phyloP scores from a whole-genome alignment of 1,284 basidiomycete genomes.

The Blastosporella zonata region DNA sequence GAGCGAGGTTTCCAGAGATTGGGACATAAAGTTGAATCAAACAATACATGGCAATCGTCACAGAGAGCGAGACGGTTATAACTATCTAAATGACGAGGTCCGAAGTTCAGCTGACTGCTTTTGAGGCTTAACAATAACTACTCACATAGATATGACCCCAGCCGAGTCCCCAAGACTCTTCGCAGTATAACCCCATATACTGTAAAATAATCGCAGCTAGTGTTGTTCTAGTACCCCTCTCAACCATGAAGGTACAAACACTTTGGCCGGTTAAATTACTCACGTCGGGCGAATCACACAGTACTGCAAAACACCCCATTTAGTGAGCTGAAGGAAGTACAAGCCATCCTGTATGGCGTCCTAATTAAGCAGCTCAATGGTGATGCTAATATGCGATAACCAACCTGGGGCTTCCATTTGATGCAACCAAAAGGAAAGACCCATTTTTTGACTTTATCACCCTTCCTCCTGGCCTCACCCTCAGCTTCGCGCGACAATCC shows the following conservation, averaged over 20 bases:
- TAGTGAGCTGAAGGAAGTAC: conserved; percentile 76
- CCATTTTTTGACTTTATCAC: conserved; percentile 58
- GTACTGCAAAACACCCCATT: conserved; percentile 81
- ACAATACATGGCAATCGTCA: conserved; percentile 81
- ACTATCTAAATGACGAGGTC: conserved; percentile 42
- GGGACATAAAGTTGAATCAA: conserved; percentile 73
- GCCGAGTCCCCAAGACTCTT: conserved; percentile 63
- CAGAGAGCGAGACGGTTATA: conserved; percentile 65
- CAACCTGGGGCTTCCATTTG: conserved; percentile 58
- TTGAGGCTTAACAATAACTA: not conserved
- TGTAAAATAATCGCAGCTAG: conserved; percentile 63
- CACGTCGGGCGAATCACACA: conserved; percentile 67
- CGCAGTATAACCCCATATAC: conserved; percentile 68
- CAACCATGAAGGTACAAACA: not conserved
- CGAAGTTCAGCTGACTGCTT: not conserved
- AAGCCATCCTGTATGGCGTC: conserved; percentile 49
- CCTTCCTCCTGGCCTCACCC: conserved; percentile 36
- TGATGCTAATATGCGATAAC: conserved; percentile 11
- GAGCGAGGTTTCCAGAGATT: conserved; percentile 53
- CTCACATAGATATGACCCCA: conserved; percentile 72
- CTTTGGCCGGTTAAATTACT: conserved; percentile 18
- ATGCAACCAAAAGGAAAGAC: conserved; percentile 67
- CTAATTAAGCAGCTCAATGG: not conserved
- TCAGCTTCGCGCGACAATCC: conserved; percentile 57
- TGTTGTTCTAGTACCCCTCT: conserved; percentile 45